Evolutionary conservation across 495 filamentous ascomycete genomes (phyloP), one percentile per base, ranked within the genome.

Genomic region (Penicillium bialowiezense): DNA sequence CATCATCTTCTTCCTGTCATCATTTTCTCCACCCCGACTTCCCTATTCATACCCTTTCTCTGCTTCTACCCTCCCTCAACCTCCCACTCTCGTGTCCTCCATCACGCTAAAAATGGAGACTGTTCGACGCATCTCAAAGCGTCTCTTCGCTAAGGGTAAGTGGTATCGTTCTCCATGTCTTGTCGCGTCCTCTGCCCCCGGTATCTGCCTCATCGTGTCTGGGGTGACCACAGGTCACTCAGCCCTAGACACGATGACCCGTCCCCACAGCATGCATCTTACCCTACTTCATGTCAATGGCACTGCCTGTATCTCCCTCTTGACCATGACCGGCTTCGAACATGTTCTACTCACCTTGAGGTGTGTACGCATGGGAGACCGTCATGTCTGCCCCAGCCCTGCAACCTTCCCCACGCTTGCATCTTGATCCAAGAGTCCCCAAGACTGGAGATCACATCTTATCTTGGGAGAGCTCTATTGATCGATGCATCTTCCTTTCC

Each of bases 51-150:
- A 7, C 12, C 29, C 12, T 13, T 47, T 48, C 21, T 49, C 26
- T 47, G 14, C 21, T 24, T 39, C 42, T 31, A 32, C 12, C 21
- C 44, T 35, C 42, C 44, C 23, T 52, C 31, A 10, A 41, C 41
- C 7, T 12, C 23, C 10, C 6, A 14, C n/a, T 21, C 13, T 23
- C 26, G 24, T 7, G 35, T 28, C 17, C 3, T 29, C 9, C 36
- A 24, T 23, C 18, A 20, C 7, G 17, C 15, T 15, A 17, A 39
- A 40, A 10, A 48, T 48, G 45, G 36, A 48, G 8, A 32, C 26
- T 7, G 8, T 40, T 3, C 45, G 45, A 9, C 45, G 45, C 5
- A 12, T 40, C 26, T 48, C 45, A 12, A 48, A 32, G 35, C 36
- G 45, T 17, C 15, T 48, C 21, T 26, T 15, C 24, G 17, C 17